Evolutionary conservation across 1,284 basidiomycete species (phyloP).

Genomic region (Phenoliferia sp.): DNA sequence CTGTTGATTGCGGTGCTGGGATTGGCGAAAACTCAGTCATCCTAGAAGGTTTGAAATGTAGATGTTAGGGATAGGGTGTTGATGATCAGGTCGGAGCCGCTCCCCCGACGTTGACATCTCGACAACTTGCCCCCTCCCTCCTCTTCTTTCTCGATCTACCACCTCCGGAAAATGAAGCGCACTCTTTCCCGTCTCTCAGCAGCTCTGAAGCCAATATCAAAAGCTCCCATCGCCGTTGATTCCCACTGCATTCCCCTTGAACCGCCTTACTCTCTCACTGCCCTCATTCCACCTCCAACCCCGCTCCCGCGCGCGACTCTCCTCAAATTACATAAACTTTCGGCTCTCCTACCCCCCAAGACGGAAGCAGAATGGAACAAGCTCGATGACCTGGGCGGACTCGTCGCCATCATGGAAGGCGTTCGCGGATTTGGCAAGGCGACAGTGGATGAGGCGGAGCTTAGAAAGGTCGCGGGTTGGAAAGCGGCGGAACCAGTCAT

Average conservation of each 20-base stretch:
- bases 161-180: background rate
- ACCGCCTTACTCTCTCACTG: constrained; percentile 17
- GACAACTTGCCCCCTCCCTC: too few species aligned
- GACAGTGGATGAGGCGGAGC: background rate
- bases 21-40: constrained; percentile 14
- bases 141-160: background rate
- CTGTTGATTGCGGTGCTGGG: constrained; percentile 15
- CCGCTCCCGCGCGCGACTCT: constrained; percentile 12
- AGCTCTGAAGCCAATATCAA: background rate
- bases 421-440: constrained; percentile 12
- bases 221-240: constrained; percentile 11
- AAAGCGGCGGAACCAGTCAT: too few species aligned
- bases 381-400: constrained; percentile 15
- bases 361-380: constrained; percentile 9
- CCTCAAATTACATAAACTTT: constrained; percentile 22
- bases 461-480: too few species aligned
- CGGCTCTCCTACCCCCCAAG: constrained; percentile 23
- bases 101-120: too few species aligned
- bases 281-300: constrained; percentile 12
- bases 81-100: too few species aligned
- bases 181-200: background rate
- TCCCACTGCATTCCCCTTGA: constrained; percentile 21
- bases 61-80: background rate
- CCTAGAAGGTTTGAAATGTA: too few species aligned
- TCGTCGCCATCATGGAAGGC: constrained; percentile 25